phyloP scores from a whole-genome alignment of 1,284 basidiomycete species.

The Boletellus dicymbophilus region DNA sequence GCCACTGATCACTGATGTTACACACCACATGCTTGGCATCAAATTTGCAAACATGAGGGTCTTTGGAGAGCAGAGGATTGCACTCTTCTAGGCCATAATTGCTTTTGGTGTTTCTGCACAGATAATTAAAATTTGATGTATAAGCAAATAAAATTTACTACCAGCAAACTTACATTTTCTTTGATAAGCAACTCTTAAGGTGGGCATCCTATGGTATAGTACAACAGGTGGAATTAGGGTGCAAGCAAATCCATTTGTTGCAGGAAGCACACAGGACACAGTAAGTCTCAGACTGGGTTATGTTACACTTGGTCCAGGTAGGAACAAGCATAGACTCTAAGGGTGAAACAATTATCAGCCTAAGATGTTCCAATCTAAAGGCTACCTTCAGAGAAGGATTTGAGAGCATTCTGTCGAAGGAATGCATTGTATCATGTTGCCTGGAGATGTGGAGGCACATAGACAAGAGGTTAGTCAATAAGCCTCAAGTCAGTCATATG shows the following conservation, averaged over 20 bases:
- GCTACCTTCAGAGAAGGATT: too few relatives aligned
- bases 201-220: conserved; percentile 86
- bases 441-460: too few relatives aligned
- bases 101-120: conserved; percentile 45
- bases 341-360: too few relatives aligned
- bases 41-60: conserved; percentile 68
- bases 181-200: conserved; percentile 71
- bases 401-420: too few relatives aligned
- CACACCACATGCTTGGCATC: conserved; percentile 71
- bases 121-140: conserved; percentile 12
- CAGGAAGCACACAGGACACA: conserved; percentile 75
- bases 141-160: conserved; percentile 8
- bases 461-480: too few relatives aligned
- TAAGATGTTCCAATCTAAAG: too few relatives aligned
- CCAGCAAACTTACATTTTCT: conserved; percentile 54
- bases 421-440: too few relatives aligned
- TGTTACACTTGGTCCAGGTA: too few relatives aligned
- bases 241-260: conserved; percentile 79
- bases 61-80: conserved; percentile 55
- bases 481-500: too few relatives aligned
- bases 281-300: conserved; percentile 75
- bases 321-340: too few relatives aligned
- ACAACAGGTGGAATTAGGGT: conserved; percentile 81
- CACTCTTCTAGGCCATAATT: conserved; percentile 60
- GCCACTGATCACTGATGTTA: conserved; percentile 66